Conservation (phyloP, 768 basidiomycete genomes). For the Coprinellus micaceus region DNA sequence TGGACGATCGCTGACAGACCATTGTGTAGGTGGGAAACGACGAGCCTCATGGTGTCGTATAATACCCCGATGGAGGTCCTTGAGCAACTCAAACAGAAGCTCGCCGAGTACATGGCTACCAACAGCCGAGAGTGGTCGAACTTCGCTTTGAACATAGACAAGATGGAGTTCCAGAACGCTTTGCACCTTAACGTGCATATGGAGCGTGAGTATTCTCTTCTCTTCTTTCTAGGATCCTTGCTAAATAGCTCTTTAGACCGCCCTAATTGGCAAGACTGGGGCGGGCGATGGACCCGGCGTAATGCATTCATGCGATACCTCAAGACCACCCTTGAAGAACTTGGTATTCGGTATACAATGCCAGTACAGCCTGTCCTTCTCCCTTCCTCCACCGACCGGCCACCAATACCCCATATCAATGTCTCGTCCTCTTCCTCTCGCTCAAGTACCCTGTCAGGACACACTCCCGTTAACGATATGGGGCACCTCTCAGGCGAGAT, state of each 20-base stretch:
- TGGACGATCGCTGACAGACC: not conserved
- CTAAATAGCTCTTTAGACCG: too few species aligned
- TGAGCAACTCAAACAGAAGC: constrained; percentile 58
- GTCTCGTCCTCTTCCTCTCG: not conserved
- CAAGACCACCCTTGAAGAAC: constrained; percentile 67
- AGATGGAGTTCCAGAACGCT: constrained; percentile 75
- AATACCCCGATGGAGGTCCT: constrained; percentile 67
- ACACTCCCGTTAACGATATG: too few species aligned
- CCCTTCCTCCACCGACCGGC: constrained; percentile 25
- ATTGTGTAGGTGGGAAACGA: constrained; percentile 58
- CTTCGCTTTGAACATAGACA: constrained; percentile 65
- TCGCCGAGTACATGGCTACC: constrained; percentile 54
- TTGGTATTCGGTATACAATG: constrained; percentile 66
- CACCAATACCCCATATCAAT: constrained; percentile 1
- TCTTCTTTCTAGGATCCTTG: too few species aligned
- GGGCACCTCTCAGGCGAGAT: too few species aligned
- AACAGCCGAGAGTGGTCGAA: constrained; percentile 75
- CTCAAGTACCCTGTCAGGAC: not conserved
- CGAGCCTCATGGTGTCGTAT: constrained; percentile 61
- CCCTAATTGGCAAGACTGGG: constrained; percentile 87
- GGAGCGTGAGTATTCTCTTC: constrained; percentile 52
- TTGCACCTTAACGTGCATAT: constrained; percentile 63
- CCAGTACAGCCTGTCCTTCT: constrained; percentile 71
- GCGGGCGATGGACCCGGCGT: constrained; percentile 71
- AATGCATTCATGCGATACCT: constrained; percentile 74